Conservation (phyloP, 805 yeast species). For the Zygosaccharomyces gambellarensis region DNA sequence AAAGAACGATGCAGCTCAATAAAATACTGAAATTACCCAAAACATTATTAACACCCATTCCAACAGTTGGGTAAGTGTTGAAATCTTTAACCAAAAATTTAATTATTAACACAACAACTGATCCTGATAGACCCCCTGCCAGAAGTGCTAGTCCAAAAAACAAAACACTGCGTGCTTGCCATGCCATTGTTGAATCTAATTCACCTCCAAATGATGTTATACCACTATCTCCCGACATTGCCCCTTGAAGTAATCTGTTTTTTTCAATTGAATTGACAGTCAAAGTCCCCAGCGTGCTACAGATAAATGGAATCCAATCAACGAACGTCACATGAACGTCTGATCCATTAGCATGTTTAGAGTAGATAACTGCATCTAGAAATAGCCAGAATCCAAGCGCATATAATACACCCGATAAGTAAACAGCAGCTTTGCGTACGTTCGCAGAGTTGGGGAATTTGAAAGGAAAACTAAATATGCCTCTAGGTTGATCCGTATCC, state of each 20-base stretch:
- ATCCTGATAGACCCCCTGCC: slow-evolving; percentile 93
- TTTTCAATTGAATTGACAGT: slow-evolving; percentile 51
- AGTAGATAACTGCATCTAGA: slow-evolving; percentile 82
- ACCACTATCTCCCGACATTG: slow-evolving; percentile 36
- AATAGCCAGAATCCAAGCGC: slow-evolving; percentile 87
- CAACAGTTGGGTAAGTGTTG: slow-evolving; percentile 74
- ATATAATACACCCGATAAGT: slow-evolving; percentile 69
- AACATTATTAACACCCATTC: slow-evolving; percentile 91
- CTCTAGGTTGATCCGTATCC: slow-evolving; percentile 41
- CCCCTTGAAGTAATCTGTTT: slow-evolving; percentile 37
- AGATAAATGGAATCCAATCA: slow-evolving; percentile 93
- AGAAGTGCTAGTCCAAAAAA: slow-evolving; percentile 88
- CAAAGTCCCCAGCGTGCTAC: slow-evolving; percentile 85
- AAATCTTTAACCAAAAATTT: slow-evolving; percentile 77
- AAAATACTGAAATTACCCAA: slow-evolving; percentile 72
- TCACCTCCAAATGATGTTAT: slow-evolving; percentile 27
- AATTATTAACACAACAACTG: slow-evolving; percentile 79
- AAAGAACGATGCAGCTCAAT: slow-evolving; percentile 82
- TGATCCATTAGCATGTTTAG: slow-evolving; percentile 80
- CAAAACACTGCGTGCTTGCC: slow-evolving; percentile 90
- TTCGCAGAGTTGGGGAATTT: slow-evolving; percentile 66
- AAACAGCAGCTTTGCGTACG: slow-evolving; percentile 69
- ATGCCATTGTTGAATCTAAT: slow-evolving; percentile 55
- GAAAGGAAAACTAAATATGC: slow-evolving; percentile 64
- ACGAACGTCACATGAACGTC: slow-evolving; percentile 82